Base-by-base conservation (phyloP, 805 yeast species). In the Scheffersomyces spartinae region DNA sequence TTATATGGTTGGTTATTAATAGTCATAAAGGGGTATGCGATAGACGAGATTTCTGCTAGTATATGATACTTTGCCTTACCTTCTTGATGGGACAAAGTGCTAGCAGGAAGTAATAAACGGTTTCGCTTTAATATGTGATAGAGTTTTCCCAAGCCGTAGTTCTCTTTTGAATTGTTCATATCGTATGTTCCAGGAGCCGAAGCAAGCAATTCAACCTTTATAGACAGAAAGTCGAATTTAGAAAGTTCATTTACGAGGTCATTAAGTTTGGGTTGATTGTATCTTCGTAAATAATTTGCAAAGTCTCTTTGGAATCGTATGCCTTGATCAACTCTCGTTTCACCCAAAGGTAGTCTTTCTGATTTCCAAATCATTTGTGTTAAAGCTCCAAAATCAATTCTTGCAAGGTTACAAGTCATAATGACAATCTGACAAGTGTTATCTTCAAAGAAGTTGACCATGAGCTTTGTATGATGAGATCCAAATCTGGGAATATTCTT, bases 341-440 rank as follows among this genome's bases (percentile, higher is more conserved):
- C 16, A 0, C 44, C 40, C 12, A 24, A 32, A 2, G 23, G 23
- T 13, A 61, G 28, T 13, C 45, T 39, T 1, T 79, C 82, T 6
- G 79, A 66, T 17, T 61, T 46, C 85, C 85, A 77, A 17, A 67
- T 51, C 60, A 74, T 72, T 39, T 77, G 84, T 5, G 79, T 75
- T 29, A 77, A 70, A 1, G 62, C 60, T 4, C 52, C 50, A 26
- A 71, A 63, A 43, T 78, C 86, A 0, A 62, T 40, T 18, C 45
- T 44, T 1, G 75, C 71, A 27, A 75, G 42, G 43, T 78, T 78
- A 43, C 68, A 63, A 1, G 83, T 69, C 44, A 75, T 68, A 13
- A 77, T 50, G 13, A 68, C 69, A 0, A 78, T 44, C 39, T 68
- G 73, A 17, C 63, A 45, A 0, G 62, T 46, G 10, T 27, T 22